These are phyloP conservation scores for Cutaneotrichosporon dermatis DNA, from an alignment of 1,284 basidiomycete genomes.

Conservation along the genomic window DNA sequence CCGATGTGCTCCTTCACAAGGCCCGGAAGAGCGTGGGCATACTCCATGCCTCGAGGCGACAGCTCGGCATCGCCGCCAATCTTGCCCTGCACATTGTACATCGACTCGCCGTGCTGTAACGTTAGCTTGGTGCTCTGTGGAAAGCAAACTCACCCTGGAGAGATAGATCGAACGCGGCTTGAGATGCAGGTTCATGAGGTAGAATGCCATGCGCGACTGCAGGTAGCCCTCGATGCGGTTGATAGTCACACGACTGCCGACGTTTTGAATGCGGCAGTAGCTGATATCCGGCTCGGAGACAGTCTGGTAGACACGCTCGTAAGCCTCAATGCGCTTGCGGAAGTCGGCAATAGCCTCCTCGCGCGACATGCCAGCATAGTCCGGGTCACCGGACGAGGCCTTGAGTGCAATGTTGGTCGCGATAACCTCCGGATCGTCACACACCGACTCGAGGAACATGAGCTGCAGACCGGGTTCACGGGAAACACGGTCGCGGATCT, in stretches of 20 bases:
- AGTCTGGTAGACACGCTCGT: slow-evolving; percentile 94
- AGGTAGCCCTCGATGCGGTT: slow-evolving; percentile 86
- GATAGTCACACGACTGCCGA: slow-evolving; percentile 77
- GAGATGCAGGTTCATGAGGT: slow-evolving; percentile 96
- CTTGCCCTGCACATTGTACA: slow-evolving; percentile 93
- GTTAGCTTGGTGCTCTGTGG: not conserved
- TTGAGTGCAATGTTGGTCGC: slow-evolving; percentile 95
- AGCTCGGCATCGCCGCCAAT: slow-evolving; percentile 93
- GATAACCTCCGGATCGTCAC: slow-evolving; percentile 89
- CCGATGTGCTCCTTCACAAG: slow-evolving; percentile 89
- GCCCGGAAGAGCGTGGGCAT: slow-evolving; percentile 78
- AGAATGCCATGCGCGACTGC: slow-evolving; percentile 95
- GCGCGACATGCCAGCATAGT: slow-evolving; percentile 84
- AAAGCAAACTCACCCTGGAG: slow-evolving; percentile 75
- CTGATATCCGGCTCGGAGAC: slow-evolving; percentile 80
- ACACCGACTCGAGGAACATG: slow-evolving; percentile 91
- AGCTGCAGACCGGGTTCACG: slow-evolving; percentile 81
- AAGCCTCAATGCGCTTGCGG: slow-evolving; percentile 80
- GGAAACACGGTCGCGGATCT: slow-evolving; percentile 73
- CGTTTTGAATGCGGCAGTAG: slow-evolving; percentile 82
- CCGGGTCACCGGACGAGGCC: slow-evolving; percentile 92
- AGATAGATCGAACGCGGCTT: slow-evolving; percentile 96
- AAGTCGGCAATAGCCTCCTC: slow-evolving; percentile 89
- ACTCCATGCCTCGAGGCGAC: slow-evolving; percentile 77
- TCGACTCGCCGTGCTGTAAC: slow-evolving; percentile 93